Evolutionary conservation across 2,329 filamentous ascomycete genomes (phyloP).

Genomic region (Emydomyces testavorans): DNA sequence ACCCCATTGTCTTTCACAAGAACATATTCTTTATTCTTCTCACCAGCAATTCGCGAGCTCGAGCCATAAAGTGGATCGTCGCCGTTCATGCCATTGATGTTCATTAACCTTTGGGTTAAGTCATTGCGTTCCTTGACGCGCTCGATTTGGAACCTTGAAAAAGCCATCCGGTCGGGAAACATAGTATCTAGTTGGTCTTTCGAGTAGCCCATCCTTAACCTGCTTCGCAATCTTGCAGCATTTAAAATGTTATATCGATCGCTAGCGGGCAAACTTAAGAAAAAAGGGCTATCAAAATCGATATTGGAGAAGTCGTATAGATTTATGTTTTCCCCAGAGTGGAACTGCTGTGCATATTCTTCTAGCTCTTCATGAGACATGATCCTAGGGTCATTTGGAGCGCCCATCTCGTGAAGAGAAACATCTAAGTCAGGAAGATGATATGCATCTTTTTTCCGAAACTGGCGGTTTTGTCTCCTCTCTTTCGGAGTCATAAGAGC

Average conservation of each 20-base stretch:
- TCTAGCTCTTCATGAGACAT: conserved; percentile 94
- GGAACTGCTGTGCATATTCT: conserved; percentile 84
- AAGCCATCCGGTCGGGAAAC: conserved; percentile 97
- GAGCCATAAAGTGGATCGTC: conserved; percentile 57
- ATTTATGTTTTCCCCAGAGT: conserved; percentile 76
- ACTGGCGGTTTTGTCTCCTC: conserved; percentile 59
- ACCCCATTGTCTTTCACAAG: conserved; percentile 90
- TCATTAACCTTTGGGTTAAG: conserved; percentile 87
- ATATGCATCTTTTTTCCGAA: conserved; percentile 87
- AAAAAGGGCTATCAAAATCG: conserved; percentile 93
- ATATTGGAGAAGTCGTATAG: conserved; percentile 97
- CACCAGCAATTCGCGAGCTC: conserved; percentile 47
- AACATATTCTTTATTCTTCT: conserved; percentile 87
- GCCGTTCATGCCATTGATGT: conserved; percentile 77
- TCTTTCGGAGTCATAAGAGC: conserved; percentile 68
- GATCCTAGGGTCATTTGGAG: conserved; percentile 81
- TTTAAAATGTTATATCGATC: conserved; percentile 98
- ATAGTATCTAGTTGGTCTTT: conserved; percentile 93
- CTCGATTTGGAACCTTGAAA: conserved; percentile 93
- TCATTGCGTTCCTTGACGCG: conserved; percentile 86
- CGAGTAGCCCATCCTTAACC: conserved; percentile 86
- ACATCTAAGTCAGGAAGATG: conserved; percentile 78
- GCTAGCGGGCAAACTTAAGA: conserved; percentile 73
- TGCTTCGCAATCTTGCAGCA: conserved; percentile 74
- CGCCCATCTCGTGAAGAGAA: conserved; percentile 73